Conservation (phyloP, 352 stramenopile species). For the Pythium aristosporum region DNA sequence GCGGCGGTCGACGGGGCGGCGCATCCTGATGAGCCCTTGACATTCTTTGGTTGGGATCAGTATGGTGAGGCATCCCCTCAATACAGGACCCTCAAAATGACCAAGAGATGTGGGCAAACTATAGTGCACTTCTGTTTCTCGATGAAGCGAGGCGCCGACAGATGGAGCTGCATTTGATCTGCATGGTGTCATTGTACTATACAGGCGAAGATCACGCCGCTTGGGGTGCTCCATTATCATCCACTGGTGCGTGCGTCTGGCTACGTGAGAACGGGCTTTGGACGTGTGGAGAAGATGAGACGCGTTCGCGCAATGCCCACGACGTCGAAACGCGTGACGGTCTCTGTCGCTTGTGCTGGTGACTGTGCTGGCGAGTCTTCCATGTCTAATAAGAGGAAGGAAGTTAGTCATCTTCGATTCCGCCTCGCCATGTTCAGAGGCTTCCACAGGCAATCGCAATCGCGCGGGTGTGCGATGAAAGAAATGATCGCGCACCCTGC, state of each 20-base stretch:
- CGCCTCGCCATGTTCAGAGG: no score
- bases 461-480: not conserved
- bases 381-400: conserved; percentile 9
- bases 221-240: not conserved
- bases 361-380: conserved; percentile 1
- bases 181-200: not conserved
- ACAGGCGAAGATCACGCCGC: not conserved
- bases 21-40: not conserved
- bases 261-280: conserved; percentile 66
- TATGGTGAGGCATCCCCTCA: not conserved
- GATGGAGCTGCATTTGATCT: not conserved
- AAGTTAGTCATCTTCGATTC: no score
- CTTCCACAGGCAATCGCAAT: no score
- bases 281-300: conserved; percentile 71
- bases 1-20: not conserved
- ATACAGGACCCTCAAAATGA: not conserved
- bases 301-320: conserved; percentile 80
- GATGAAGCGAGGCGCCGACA: not conserved
- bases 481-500: not conserved
- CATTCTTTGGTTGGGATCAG: not conserved
- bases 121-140: no score
- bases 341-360: not conserved
- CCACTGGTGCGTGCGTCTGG: not conserved
- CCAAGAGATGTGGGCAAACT: not conserved
- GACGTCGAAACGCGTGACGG: conserved; percentile 49